Base-by-base conservation (phyloP, 1,284 basidiomycete genomes). In the Polyporus tsugae region DNA sequence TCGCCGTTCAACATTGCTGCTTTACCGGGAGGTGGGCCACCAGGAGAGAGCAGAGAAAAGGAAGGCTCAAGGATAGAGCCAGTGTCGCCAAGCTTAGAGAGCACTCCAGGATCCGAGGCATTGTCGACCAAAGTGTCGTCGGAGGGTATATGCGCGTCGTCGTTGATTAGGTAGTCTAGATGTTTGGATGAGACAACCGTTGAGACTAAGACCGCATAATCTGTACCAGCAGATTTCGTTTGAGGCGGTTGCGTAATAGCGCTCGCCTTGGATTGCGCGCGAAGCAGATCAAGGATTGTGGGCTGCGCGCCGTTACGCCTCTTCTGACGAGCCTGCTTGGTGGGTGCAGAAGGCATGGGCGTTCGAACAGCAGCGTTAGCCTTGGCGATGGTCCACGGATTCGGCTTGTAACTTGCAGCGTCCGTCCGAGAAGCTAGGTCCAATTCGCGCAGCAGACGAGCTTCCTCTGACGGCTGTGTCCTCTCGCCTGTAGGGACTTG, bases 321-420 rank as follows among this genome's bases (percentile, higher is more conserved):
- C 22, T 29, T 13, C 33, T 2, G n/a, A 15, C 19, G 57, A 41
- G 29, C 22, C 33, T 38, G 41, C n/a, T 38, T 41, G 22, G 38
- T 19, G 6, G 49, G 9, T n/a, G 44, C 2, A 9, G 61, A 57
- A 11, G 7, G 46, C 49, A 62, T 68, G 46, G 76, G 57, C 15
- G 71, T 44, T 29, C 91, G 85, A 42, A 82, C 82, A 0, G 86
- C 85, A 60, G 91, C 91, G 73, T 93, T 93, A 42, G 91, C 86
- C 73, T 87, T 91, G 1, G 91, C 91, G 65, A 93, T 92, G 61
- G 85, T 87, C 85, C 91, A 93, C 0, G 92, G 91, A 75, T 91
- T 93, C 0, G 89, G 85, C 61, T 86, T 90, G 79, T 87, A 92
- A 4, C 80, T 75, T 0, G 88, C 91, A 36, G 82, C 77, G 65